Evolutionary conservation across 2,329 filamentous ascomycete genomes (phyloP), one percentile per base, ranked within the genome.

Genomic region (Coniochaeta sp.): DNA sequence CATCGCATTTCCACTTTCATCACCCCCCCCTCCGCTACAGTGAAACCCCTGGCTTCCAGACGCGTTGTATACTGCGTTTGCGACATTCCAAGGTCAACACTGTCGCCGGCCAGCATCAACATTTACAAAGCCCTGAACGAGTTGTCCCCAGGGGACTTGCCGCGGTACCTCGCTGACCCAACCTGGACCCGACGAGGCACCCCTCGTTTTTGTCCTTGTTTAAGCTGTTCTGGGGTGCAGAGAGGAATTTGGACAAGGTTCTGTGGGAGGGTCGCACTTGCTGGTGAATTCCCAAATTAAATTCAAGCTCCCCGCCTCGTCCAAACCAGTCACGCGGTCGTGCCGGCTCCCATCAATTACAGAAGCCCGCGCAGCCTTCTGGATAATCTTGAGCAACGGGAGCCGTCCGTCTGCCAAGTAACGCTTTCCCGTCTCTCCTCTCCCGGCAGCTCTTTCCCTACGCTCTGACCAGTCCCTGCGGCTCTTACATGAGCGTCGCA

Each of bases 211-310:
- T 30, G 22, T 24, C 47, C 47, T 52, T 52, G 47, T 28, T 52
- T 52, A 52, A 52, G 47, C 24, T 28, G 47, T 52, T 52, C 47
- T 52, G 47, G 47, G 47, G 47, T 52, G 47, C 47, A 52, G 47
- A 52, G 24, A 22, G 24, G 24, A 30, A 30, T 52, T 52, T 52
- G 12, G n/a, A 52, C 47, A 52, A 52, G 47, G 47, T 52, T 28
- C 47, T 52, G 47, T 28, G 47, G 47, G 47, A 52, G 47, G 47
- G 47, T 52, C 47, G 47, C 47, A 52, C 47, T 52, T 52, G 47
- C 9, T 28, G 47, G 47, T 52, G 47, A 52, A 52, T 30, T 52
- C 47, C 47, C 47, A 52, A 52, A 52, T 52, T 52, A 52, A 47
- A 52, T 24, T 52, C 47, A 52, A 52, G 24, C 47, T 52, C 47